Conservation (phyloP, 495 filamentous ascomycete species). For the Entonaema liquescens region DNA sequence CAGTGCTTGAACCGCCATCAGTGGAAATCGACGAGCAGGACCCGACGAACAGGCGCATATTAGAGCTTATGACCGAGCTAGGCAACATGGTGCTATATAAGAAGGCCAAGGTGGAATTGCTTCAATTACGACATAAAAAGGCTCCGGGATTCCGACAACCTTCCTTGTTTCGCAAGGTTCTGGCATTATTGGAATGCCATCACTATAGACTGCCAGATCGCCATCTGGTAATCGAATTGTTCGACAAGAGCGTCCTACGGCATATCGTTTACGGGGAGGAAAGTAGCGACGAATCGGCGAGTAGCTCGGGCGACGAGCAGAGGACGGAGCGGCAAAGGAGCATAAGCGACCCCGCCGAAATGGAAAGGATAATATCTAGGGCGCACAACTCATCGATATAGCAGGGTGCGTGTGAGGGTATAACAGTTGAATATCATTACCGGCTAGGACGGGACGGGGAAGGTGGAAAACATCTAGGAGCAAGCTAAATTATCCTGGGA, state of each 20-base stretch:
- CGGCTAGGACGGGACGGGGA: not conserved
- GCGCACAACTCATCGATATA: constrained; percentile 39
- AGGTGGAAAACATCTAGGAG: not conserved
- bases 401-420: not conserved
- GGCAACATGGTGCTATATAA: constrained; percentile 89
- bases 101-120: constrained; percentile 75
- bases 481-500: not conserved
- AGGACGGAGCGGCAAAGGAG: constrained; percentile 62
- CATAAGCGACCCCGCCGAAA: constrained; percentile 56
- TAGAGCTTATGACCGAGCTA: constrained; percentile 83
- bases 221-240: constrained; percentile 89
- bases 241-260: constrained; percentile 87
- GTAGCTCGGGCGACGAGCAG: constrained; percentile 56
- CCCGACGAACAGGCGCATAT: constrained; percentile 71
- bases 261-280: constrained; percentile 74
- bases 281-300: constrained; percentile 45
- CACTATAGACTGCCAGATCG: constrained; percentile 86
- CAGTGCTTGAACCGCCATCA: constrained; percentile 48
- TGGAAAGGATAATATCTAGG: constrained; percentile 40
- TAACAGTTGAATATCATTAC: not conserved
- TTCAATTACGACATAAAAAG: constrained; percentile 61
- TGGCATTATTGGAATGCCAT: constrained; percentile 86
- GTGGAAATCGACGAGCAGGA: constrained; percentile 49
- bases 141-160: constrained; percentile 77
- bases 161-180: constrained; percentile 80